phyloP scores from a whole-genome alignment of 345 rosid species.

The Bruguiera gymnorhiza region DNA sequence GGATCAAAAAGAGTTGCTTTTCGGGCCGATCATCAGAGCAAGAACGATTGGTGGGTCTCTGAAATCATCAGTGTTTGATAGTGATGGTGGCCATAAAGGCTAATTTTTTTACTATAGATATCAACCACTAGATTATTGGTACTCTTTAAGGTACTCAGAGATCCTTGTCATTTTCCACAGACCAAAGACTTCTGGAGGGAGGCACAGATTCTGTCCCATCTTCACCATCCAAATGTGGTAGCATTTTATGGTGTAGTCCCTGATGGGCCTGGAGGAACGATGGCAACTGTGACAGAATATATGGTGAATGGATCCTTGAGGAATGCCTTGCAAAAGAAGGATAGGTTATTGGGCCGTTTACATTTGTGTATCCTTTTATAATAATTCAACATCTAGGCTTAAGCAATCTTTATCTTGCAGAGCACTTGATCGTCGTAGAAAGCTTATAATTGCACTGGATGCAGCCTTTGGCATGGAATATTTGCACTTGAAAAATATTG shows the following conservation, averaged over 20 bases:
- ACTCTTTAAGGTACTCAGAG: not conserved
- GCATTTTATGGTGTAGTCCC: slow-evolving; percentile 92
- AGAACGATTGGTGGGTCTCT: slow-evolving; percentile 64
- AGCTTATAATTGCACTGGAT: slow-evolving; percentile 70
- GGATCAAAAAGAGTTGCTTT: slow-evolving; percentile 84
- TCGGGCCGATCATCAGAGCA: slow-evolving; percentile 73
- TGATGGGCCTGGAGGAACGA: slow-evolving; percentile 82
- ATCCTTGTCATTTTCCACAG: slow-evolving; percentile 26
- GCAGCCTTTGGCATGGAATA: slow-evolving; percentile 99
- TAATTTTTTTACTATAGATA: not conserved
- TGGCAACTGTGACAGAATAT: slow-evolving; percentile 86
- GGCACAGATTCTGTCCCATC: slow-evolving; percentile 75
- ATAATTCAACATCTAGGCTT: slow-evolving; percentile 7
- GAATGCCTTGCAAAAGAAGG: slow-evolving; percentile 63
- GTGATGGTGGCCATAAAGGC: not conserved
- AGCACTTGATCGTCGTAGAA: slow-evolving; percentile 69
- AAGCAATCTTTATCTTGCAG: slow-evolving; percentile 38
- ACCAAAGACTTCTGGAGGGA: slow-evolving; percentile 90
- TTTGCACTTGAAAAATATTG: slow-evolving; percentile 73
- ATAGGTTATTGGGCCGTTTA: slow-evolving; percentile 37
- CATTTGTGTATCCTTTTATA: not conserved
- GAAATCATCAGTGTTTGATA: not conserved
- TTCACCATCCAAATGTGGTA: slow-evolving; percentile 95
- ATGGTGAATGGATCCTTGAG: slow-evolving; percentile 92
- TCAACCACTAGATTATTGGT: not conserved